phyloP scores from a whole-genome alignment of 306 rosid genomes.

The Corylus americana region DNA sequence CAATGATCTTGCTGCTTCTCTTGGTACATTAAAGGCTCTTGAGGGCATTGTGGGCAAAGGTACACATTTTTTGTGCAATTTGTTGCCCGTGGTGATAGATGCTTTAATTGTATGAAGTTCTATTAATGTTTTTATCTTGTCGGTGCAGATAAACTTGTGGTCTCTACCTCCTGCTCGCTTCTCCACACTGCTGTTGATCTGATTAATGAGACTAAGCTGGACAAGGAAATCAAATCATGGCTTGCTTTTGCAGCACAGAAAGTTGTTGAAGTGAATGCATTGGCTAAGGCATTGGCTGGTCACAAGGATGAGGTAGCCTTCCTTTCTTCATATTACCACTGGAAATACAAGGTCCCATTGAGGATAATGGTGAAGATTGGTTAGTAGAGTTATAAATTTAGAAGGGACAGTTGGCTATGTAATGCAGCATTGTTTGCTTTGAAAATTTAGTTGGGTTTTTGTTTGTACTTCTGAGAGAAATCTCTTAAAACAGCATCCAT shows the following conservation, averaged over 20 bases:
- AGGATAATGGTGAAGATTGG: not conserved
- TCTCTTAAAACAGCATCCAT: not conserved
- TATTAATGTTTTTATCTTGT: not conserved
- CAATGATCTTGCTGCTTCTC: conserved; percentile 72
- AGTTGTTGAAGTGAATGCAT: conserved; percentile 79
- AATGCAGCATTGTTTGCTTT: not conserved
- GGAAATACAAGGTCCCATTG: not conserved
- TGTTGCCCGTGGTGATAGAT: conserved; percentile 7
- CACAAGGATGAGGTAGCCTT: conserved; percentile 67
- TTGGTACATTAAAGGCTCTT: conserved; percentile 50
- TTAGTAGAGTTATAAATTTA: not conserved
- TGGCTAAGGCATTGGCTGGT: conserved; percentile 80
- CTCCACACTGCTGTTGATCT: conserved; percentile 96
- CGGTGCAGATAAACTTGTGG: conserved; percentile 69
- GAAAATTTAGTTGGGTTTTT: not conserved
- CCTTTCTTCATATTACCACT: conserved; percentile 10
- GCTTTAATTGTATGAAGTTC: conserved; percentile 4
- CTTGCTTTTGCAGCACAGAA: conserved; percentile 95
- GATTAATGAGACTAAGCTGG: conserved; percentile 85
- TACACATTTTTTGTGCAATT: conserved; percentile 21
- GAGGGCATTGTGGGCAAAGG: conserved; percentile 87
- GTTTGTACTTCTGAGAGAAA: not conserved
- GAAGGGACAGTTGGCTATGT: not conserved
- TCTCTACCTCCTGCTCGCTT: conserved; percentile 86
- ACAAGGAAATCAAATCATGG: conserved; percentile 86